Conservation (phyloP, 768 basidiomycete genomes). For the Leucocoprinus sp. region DNA sequence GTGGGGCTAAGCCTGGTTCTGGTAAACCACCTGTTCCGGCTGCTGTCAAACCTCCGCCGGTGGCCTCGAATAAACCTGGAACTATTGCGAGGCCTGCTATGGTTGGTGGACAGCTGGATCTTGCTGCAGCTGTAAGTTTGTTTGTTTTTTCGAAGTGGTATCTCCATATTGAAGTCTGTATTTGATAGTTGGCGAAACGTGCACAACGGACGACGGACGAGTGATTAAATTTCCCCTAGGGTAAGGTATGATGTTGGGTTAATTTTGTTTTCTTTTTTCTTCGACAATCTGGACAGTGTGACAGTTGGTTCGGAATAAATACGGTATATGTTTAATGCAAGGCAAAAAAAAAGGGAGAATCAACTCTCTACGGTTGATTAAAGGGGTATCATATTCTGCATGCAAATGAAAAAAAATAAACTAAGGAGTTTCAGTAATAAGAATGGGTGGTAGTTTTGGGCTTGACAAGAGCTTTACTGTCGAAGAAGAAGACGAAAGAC, state of each 20-base stretch:
- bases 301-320: neutral
- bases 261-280: neutral
- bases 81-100: conserved; percentile 31
- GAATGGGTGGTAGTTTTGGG: conserved; percentile 29
- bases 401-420: neutral
- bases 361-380: neutral
- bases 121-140: conserved; percentile 71
- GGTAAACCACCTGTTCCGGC: conserved; percentile 55
- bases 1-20: conserved; percentile 27
- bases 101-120: conserved; percentile 59
- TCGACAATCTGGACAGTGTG: neutral
- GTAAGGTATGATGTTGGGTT: neutral
- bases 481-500: conserved; percentile 16
- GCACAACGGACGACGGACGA: conserved; percentile 57
- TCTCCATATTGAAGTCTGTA: too few relatives aligned
- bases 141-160: conserved; percentile 6
- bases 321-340: neutral
- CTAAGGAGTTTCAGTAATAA: conserved; percentile 27
- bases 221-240: conserved; percentile 9
- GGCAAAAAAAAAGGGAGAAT: neutral
- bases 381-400: conserved; percentile 1
- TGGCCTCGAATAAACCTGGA: conserved; percentile 32
- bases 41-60: conserved; percentile 40
- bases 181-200: conserved; percentile 62
- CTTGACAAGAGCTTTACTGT: conserved; percentile 17